phyloP scores from a whole-genome alignment of 345 rosid genomes.

The Combretum micranthum region DNA sequence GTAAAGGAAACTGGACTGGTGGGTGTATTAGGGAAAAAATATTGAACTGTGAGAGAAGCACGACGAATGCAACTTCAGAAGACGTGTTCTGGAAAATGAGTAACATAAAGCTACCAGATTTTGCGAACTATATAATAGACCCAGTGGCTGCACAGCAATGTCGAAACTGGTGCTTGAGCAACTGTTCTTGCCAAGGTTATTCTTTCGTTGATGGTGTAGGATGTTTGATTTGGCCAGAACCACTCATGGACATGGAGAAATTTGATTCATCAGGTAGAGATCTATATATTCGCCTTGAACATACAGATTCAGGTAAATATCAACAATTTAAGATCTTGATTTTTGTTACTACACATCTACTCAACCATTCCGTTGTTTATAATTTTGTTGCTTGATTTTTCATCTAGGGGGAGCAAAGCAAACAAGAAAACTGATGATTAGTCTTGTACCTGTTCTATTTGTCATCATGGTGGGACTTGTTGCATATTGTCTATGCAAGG shows the following conservation, averaged over 20 bases:
- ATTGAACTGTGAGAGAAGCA: conserved; percentile 8
- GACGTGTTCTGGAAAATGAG: not conserved
- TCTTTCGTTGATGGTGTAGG: conserved; percentile 7
- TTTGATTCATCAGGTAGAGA: conserved; percentile 2
- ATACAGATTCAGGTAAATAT: not conserved
- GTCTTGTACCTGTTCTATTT: conserved; percentile 2
- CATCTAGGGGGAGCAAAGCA: not conserved
- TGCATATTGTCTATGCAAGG: not conserved
- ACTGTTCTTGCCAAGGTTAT: conserved; percentile 11
- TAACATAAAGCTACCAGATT: not conserved
- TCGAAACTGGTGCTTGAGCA: conserved; percentile 9
- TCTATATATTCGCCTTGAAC: conserved; percentile 8
- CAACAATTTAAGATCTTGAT: not conserved
- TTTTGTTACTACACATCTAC: too few relatives aligned
- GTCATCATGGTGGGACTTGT: conserved; percentile 5
- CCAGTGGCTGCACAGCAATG: too few relatives aligned
- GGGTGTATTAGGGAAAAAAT: conserved; percentile 13
- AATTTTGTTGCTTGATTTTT: not conserved
- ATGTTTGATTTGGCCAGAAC: conserved; percentile 11
- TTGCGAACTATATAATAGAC: too few relatives aligned
- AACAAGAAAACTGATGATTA: conserved; percentile 4
- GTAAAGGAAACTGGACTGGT: conserved; percentile 11
- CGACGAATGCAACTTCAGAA: not conserved
- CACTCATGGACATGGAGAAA: conserved; percentile 4
- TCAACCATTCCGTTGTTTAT: not conserved